Evolutionary conservation across 2,329 filamentous ascomycete genomes (phyloP), one percentile per base, ranked within the genome.

Genomic region (Claviceps capensis): DNA sequence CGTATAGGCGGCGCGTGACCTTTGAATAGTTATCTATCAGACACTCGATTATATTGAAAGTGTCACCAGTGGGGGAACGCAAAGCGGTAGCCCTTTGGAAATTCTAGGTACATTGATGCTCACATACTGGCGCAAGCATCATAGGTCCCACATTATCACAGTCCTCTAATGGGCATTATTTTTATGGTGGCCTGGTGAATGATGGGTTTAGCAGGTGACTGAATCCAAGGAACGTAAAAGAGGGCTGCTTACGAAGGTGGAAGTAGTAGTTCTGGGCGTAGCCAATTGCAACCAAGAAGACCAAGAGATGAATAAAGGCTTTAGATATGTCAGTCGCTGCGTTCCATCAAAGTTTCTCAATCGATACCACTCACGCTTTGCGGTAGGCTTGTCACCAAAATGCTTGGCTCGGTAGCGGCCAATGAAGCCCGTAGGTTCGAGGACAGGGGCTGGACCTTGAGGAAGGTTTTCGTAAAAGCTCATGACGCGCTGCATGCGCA

Each of bases 191-290:
- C 93, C 93, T 98, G 62, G 51, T 50, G 42, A 8, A 23, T n/a
- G 37, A 49, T 13, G 22, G 7, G 34, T 14, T n/a, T 36, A 47
- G 38, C 47, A 51, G 38, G 46, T 47, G 11, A 22, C 37, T 40
- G 14, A 22, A 47, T 56, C 46, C 54, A 45, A 51, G 48, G 23
- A 34, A 6, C 2, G 13, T 16, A 40, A 30, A 8, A 13, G 9
- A 48, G 58, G 57, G 19, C 52, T 52, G 82, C 88, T 73, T 83
- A 98, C 93, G 88, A 66, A 98, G 81, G 76, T 98, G 94, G 87
- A 95, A 97, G 82, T 98, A 97, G 84, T 98, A 98, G 77, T 95
- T 90, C 76, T 97, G 88, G 63, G 86, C 86, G 73, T 98, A 98
- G 65, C 93, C 91, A 62, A 97, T 68, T 60, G 81, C 72, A 59